Evolutionary conservation across 2,329 filamentous ascomycete genomes (phyloP).

Genomic region (Ceratocystis harringtonii): DNA sequence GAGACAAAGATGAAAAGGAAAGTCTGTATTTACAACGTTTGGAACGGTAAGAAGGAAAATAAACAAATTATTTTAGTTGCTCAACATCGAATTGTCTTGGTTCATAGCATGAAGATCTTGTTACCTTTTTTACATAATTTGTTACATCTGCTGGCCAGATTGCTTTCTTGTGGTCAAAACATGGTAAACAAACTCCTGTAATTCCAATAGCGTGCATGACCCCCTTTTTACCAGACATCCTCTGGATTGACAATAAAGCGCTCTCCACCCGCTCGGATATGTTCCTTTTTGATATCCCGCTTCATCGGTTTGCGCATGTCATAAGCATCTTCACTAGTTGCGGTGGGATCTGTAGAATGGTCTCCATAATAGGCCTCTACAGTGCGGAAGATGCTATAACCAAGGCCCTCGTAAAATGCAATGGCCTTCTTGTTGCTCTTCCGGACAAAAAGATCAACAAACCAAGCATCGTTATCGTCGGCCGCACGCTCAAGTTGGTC

Average conservation of each 20-base stretch:
- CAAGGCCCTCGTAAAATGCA: slow-evolving; percentile 75
- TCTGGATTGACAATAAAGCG: slow-evolving; percentile 61
- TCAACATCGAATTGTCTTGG: too few species aligned
- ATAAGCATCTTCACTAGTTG: slow-evolving; percentile 68
- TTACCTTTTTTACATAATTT: neutral
- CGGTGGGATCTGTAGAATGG: slow-evolving; percentile 49
- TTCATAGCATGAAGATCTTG: neutral
- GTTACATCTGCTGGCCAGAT: neutral
- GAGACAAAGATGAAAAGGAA: neutral
- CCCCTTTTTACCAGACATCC: slow-evolving; percentile 58
- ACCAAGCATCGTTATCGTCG: slow-evolving; percentile 75
- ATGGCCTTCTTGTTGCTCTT: slow-evolving; percentile 80
- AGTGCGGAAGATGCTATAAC: slow-evolving; percentile 77
- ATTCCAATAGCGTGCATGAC: neutral
- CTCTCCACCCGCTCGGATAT: slow-evolving; percentile 70
- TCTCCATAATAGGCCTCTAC: slow-evolving; percentile 91
- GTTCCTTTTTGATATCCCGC: slow-evolving; percentile 59
- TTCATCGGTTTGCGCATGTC: slow-evolving; percentile 92
- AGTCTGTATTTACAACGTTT: too few species aligned
- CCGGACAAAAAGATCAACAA: slow-evolving; percentile 87
- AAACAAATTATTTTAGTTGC: too few species aligned
- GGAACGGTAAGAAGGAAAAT: too few species aligned
- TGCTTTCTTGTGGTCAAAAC: too few species aligned
- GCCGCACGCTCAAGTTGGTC: slow-evolving; percentile 68
- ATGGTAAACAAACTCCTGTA: too few species aligned